A percentile compares a stretch with the other conserved stretches of the same genome.
Conservation (phyloP, 2,329 filamentous ascomycete genomes). For the Diplodia mutila region DNA sequence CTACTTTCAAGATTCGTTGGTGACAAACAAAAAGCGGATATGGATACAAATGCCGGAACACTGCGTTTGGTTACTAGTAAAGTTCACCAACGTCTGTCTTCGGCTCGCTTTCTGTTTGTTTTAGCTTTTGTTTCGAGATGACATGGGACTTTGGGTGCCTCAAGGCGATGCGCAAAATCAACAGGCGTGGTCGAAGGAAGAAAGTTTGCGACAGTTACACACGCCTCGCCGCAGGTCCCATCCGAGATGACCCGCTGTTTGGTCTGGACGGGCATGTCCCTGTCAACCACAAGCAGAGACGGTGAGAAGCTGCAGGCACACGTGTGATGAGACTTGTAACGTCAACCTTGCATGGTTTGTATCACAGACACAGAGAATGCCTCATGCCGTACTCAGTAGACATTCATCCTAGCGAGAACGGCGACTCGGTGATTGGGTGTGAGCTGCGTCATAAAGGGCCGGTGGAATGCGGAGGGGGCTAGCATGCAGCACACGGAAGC, state of each 20-base stretch:
- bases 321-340: neutral
- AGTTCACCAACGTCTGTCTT: too few relatives aligned
- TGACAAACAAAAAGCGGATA: too few relatives aligned
- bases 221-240: neutral
- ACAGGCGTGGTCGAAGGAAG: neutral
- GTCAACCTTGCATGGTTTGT: slow-evolving; percentile 2
- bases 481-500: slow-evolving; percentile 2
- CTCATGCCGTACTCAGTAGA: neutral
- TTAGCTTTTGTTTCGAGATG: too few relatives aligned
- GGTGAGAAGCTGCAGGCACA: slow-evolving; percentile 14
- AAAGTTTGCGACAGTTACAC: neutral
- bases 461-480: neutral
- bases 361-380: slow-evolving; percentile 5
- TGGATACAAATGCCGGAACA: too few relatives aligned
- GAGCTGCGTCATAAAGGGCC: slow-evolving; percentile 9
- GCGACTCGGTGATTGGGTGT: slow-evolving; percentile 4
- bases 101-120: too few relatives aligned
- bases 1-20: too few relatives aligned
- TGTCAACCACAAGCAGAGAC: slow-evolving; percentile 6
- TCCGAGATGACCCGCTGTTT: neutral
- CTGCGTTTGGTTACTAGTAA: too few relatives aligned
- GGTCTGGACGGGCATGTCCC: slow-evolving; percentile 1
- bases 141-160: neutral
- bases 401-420: slow-evolving; percentile 12
- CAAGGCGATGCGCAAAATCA: too few relatives aligned